A percentile compares a stretch with the other conserved stretches of the same genome.
These are phyloP conservation scores for Parastagonospora avenae DNA, from an alignment of 2,329 filamentous ascomycete genomes.

Conservation along the genomic window DNA sequence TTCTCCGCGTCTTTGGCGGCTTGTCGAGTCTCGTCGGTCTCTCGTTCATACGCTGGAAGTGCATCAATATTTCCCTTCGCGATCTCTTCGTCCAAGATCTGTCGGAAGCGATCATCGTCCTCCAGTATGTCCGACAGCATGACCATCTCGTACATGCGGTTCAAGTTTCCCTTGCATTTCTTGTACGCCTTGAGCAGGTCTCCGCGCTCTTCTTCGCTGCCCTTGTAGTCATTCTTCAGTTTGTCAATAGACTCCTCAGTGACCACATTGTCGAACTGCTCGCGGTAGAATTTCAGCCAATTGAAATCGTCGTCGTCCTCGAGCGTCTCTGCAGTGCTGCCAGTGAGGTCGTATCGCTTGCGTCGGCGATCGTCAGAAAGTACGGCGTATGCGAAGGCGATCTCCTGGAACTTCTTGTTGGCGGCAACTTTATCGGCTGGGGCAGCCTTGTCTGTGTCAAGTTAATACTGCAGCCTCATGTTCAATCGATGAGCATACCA, in stretches of 20 bases:
- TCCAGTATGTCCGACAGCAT: constrained; percentile 84
- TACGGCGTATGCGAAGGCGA: constrained; percentile 93
- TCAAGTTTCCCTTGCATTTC: constrained; percentile 74
- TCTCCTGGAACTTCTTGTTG: constrained; percentile 81
- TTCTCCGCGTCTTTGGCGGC: constrained; percentile 42
- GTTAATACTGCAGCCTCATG: constrained; percentile 10
- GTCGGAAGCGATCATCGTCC: constrained; percentile 84
- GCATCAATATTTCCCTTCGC: constrained; percentile 67
- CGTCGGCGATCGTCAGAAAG: constrained; percentile 83
- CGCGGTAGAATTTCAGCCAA: constrained; percentile 88
- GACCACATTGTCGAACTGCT: constrained; percentile 79
- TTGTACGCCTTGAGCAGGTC: constrained; percentile 81
- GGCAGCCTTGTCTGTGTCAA: constrained; percentile 71
- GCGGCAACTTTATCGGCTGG: constrained; percentile 72
- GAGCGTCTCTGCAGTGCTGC: constrained; percentile 83
- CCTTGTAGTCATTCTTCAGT: constrained; percentile 80
- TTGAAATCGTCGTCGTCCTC: constrained; percentile 76
- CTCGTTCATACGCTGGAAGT: constrained; percentile 72
- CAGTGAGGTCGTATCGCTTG: constrained; percentile 86
- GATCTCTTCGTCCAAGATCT: constrained; percentile 82
- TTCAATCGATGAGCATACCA: constrained; percentile 52
- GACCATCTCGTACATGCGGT: constrained; percentile 76
- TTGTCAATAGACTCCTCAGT: constrained; percentile 74
- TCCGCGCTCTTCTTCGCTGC: constrained; percentile 79
- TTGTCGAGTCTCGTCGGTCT: constrained; percentile 51